These are phyloP conservation scores for Talaromyces amestolkiae DNA, from an alignment of 2,329 filamentous ascomycete genomes.

Conservation along the genomic window DNA sequence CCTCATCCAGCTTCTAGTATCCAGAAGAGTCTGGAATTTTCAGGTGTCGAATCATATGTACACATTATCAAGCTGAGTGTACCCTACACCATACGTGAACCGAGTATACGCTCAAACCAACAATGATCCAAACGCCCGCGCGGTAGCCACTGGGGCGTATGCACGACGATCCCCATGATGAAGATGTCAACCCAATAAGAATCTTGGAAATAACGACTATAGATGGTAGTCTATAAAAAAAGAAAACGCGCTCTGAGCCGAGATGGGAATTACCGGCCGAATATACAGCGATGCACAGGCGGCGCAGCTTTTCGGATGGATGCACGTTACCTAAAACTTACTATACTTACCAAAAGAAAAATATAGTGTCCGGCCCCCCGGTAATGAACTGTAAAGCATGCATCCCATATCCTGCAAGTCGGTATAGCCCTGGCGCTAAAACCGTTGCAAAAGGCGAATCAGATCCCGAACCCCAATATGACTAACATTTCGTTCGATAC, in stretches of 20 bases:
- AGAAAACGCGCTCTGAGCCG: background rate
- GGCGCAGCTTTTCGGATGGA: background rate
- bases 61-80: background rate
- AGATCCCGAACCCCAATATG: background rate
- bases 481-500: background rate
- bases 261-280: background rate
- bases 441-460: background rate
- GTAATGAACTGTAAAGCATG: background rate
- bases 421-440: conserved; percentile 1
- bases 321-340: background rate
- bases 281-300: background rate
- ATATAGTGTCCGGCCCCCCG: conserved; percentile 1
- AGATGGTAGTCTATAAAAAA: background rate
- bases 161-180: background rate
- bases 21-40: background rate
- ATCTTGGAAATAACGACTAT: background rate
- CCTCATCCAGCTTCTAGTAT: background rate
- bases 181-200: background rate
- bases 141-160: background rate
- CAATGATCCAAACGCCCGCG: background rate
- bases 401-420: background rate
- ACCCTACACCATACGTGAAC: background rate
- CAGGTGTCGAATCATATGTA: conserved; percentile 3
- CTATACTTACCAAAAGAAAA: background rate
- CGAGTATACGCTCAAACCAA: background rate